Evolutionary conservation across 768 basidiomycete species (phyloP), one percentile per base, ranked within the genome.

Genomic region (Kondoa subrosea): DNA sequence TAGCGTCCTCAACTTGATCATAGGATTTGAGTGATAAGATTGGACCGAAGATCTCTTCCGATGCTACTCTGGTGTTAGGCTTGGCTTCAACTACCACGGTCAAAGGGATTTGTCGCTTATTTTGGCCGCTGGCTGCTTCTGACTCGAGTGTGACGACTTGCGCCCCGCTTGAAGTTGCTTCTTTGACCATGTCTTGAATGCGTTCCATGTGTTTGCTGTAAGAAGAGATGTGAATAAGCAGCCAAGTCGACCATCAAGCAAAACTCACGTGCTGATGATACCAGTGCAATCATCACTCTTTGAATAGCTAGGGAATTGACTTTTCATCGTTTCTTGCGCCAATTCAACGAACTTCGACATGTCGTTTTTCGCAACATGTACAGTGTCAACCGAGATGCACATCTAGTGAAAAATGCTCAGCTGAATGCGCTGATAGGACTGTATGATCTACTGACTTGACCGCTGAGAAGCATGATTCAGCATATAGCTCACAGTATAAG

Each of bases 21-120:
- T 64, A 64, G 3, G 31, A 33, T 27, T 16, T 29, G 62, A 64
- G 15, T 31, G 31, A 12, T 31, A 27, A 34, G 27, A 64, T 27
- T 26, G 62, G 62, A 1, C 62, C 62, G 25, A 64, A 64, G 32
- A 64, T 64, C 62, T 64, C 62, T 31, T 64, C 62, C 25, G 31
- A 32, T 31, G 62, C 31, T 31, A 33, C 31, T 26, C 16, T 26
- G 62, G 25, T 31, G 17, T 30, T 16, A n/a, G 62, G 21, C 25
- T 31, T 33, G 8, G 62, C 30, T 16, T 64, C 62, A 26, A 64
- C 25, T 25, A 64, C 25, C 32, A 64, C 26, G 8, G 62, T 32
- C 12, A 64, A 34, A 64, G 62, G 62, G 30, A 64, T 64, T 2
- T 34, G 62, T n/a, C 62, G 62, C 2, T 26, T 33, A 1, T 31